Base-by-base conservation (phyloP, 805 yeast species). In the Candida lessepsii region DNA sequence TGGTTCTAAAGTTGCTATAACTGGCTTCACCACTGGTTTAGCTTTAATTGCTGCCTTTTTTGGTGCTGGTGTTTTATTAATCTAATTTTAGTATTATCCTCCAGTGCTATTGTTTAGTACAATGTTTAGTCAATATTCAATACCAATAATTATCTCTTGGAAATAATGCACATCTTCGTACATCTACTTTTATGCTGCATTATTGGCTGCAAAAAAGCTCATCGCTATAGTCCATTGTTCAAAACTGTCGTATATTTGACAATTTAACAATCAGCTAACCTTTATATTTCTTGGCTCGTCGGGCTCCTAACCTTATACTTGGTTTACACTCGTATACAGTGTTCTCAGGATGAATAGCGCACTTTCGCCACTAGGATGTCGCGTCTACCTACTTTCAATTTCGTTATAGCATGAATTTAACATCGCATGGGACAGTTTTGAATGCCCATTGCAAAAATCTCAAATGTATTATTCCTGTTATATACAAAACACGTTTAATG, bases 41-140 rank as follows among this genome's bases (percentile, higher is more conserved):
- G 49, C 47, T 36, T 41, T 44, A 33, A 45, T 41, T 18, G 41
- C 45, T 26, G 47, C 20, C 15, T 29, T 24, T 20, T 33, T 48
- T 9, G 47, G 48, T 36, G 44, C 40, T 30, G 47, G 47, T 42
- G 40, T 43, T 26, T 15, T 45, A 9, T 29, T 48, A 21, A 44
- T 37, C 36, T 48, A 39, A 29, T 34, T 34, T 25, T 34, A 32
- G 33, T 29, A 29, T 29, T 29, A 15, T 18, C 13, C 7, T n/a
- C 13, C 13, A 4, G 27, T 24, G 13, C 27, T 6, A 9, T 7
- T 20, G 9, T 7, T 20, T 20, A 20, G 6, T 24, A 9, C 27
- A 24, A 24, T 30, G 24, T 30, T 13, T 31, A 18, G 17, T 7
- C 9, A 27, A 27, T 31, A 27, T n/a, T 24, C 21, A 15, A 34